Conservation (phyloP, 2,329 filamentous ascomycete species). For the Verticillium nonalfalfae region DNA sequence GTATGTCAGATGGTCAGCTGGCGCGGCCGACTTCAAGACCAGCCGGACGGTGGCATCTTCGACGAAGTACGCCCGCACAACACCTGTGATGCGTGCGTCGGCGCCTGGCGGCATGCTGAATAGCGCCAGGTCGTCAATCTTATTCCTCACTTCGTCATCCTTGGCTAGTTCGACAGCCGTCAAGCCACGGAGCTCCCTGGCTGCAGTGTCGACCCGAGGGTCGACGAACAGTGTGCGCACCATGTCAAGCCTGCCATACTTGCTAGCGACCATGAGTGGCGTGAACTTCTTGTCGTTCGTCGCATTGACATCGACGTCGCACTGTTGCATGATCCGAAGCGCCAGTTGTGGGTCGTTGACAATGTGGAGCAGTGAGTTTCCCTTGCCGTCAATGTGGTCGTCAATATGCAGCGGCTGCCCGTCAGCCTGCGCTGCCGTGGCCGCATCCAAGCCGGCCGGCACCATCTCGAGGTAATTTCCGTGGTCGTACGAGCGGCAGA, state of each 20-base stretch:
- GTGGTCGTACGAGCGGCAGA: conserved; percentile 94
- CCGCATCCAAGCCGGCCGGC: conserved; percentile 68
- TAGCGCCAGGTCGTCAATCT: conserved; percentile 88
- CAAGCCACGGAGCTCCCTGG: conserved; percentile 79
- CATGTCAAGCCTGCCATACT: conserved; percentile 92
- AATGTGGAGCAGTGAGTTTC: conserved; percentile 93
- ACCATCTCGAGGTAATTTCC: conserved; percentile 84
- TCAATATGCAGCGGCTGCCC: conserved; percentile 78
- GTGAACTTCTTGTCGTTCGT: conserved; percentile 94
- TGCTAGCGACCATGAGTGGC: conserved; percentile 95
- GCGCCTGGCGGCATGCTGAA: conserved; percentile 66
- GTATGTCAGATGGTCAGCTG: conserved; percentile 73
- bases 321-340: conserved; percentile 67
- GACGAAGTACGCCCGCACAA: conserved; percentile 93
- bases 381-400: conserved; percentile 86
- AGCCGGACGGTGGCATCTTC: conserved; percentile 92
- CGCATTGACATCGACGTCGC: conserved; percentile 94
- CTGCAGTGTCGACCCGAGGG: conserved; percentile 75
- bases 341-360: conserved; percentile 80
- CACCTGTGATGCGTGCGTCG: conserved; percentile 81
- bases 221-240: conserved; percentile 85
- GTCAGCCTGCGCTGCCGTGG: conserved; percentile 69
- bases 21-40: conserved; percentile 88
- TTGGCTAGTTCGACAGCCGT: conserved; percentile 96
- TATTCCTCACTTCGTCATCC: conserved; percentile 93